Percentiles rank a stretch among this genome's conserved stretches.
Evolutionary conservation across 2,329 filamentous ascomycete species (phyloP).

Genomic region (Huntiella savannae): DNA sequence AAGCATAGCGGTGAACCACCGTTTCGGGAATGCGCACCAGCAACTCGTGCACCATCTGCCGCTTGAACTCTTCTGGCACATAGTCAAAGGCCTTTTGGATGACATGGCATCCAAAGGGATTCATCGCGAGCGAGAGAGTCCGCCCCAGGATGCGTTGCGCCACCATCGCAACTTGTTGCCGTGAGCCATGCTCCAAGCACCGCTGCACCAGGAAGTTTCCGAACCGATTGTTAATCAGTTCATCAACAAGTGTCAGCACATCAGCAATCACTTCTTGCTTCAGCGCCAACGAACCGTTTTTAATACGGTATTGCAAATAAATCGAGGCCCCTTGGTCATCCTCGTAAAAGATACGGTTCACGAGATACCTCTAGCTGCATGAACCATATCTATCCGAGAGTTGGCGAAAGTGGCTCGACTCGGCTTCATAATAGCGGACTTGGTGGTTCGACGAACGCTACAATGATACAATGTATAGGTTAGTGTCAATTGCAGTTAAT

Average conservation of each 20-base stretch:
- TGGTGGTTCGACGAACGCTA: no score
- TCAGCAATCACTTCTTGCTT: conserved; percentile 95
- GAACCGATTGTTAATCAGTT: conserved; percentile 95
- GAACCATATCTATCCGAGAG: conserved; percentile 66
- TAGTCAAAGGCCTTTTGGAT: conserved; percentile 98
- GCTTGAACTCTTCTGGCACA: conserved; percentile 93
- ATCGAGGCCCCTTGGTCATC: conserved; percentile 99
- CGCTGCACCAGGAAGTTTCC: conserved; percentile 97
- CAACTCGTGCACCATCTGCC: conserved; percentile 95
- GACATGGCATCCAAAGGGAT: conserved; percentile 94
- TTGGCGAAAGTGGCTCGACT: no score
- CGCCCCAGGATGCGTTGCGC: conserved; percentile 87
- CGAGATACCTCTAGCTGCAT: conserved; percentile 98
- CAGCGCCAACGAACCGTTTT: conserved; percentile 83
- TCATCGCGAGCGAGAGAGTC: conserved; percentile 88
- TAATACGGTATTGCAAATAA: conserved; percentile 96
- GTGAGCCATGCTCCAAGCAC: conserved; percentile 94
- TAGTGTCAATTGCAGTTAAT: no score
- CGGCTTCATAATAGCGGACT: no score
- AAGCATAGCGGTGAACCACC: conserved; percentile 94
- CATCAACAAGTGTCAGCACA: conserved; percentile 86
- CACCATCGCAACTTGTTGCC: conserved; percentile 86
- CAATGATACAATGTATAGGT: no score
- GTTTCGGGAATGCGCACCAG: conserved; percentile 91
- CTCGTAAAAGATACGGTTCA: conserved; percentile 98